Evolutionary conservation across 768 basidiomycete genomes (phyloP).

Genomic region (Coprinopsis sp.): DNA sequence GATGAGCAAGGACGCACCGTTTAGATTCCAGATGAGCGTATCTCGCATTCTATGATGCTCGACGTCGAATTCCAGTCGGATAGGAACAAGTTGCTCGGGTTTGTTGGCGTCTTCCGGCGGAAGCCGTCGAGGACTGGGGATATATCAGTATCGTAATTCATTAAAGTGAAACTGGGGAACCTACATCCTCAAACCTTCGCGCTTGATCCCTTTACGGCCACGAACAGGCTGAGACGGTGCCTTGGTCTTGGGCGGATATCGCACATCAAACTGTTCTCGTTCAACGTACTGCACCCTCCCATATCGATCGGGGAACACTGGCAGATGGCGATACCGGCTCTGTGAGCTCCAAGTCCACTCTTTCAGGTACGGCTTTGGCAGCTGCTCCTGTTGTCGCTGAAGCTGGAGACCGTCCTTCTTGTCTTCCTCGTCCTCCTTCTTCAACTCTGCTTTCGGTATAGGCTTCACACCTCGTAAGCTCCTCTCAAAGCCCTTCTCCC

Average conservation of each 20-base stretch:
- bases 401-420: neutral
- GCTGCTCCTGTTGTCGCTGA: too few relatives aligned
- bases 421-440: neutral
- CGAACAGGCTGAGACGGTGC: constrained; percentile 30
- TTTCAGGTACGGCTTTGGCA: constrained; percentile 24
- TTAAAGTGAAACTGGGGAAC: constrained; percentile 30
- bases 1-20: constrained; percentile 54
- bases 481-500: constrained; percentile 52
- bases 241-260: constrained; percentile 36
- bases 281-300: constrained; percentile 35
- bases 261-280: constrained; percentile 50
- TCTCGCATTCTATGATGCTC: constrained; percentile 93
- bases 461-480: constrained; percentile 11
- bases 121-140: constrained; percentile 55
- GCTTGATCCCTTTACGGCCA: constrained; percentile 48
- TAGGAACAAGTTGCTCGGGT: constrained; percentile 84
- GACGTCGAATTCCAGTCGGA: constrained; percentile 94
- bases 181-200: constrained; percentile 75
- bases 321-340: constrained; percentile 16
- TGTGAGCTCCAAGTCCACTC: constrained; percentile 11
- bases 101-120: constrained; percentile 51
- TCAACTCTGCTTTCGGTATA: too few relatives aligned
- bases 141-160: constrained; percentile 4
- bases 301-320: constrained; percentile 27
- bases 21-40: constrained; percentile 95